These are phyloP conservation scores for Cryomyces minteri DNA, from an alignment of 495 filamentous ascomycete species.

Conservation along the genomic window DNA sequence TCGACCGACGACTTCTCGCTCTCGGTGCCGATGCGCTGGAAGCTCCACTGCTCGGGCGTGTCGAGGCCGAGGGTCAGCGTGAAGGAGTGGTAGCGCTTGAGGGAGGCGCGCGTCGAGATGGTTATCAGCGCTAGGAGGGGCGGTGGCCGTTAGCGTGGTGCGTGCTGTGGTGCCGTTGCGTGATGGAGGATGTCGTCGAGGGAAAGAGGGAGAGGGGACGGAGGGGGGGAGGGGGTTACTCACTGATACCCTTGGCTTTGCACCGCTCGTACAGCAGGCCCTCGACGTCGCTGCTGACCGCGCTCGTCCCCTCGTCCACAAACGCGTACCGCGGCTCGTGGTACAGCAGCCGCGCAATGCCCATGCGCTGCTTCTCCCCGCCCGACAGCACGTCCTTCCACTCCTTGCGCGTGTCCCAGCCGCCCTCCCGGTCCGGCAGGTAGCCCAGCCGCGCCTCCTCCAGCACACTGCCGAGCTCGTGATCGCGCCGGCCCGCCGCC, in stretches of 20 bases:
- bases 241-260: slow-evolving; percentile 82
- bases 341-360: slow-evolving; percentile 76
- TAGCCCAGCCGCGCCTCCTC: slow-evolving; percentile 77
- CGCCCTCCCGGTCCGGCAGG: slow-evolving; percentile 77
- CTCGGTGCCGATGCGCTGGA: slow-evolving; percentile 83
- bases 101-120: slow-evolving; percentile 75
- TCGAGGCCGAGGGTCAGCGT: slow-evolving; percentile 65
- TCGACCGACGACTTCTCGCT: slow-evolving; percentile 82
- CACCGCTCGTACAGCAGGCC: slow-evolving; percentile 80
- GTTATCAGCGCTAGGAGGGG: slow-evolving; percentile 60
- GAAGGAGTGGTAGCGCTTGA: slow-evolving; percentile 89
- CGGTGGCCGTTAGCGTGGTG: too few relatives aligned
- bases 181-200: neutral
- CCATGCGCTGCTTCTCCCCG: slow-evolving; percentile 96
- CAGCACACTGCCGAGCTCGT: slow-evolving; percentile 53
- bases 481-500: slow-evolving; percentile 54
- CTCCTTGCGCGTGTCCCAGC: slow-evolving; percentile 91
- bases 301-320: slow-evolving; percentile 87
- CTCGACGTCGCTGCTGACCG: slow-evolving; percentile 87
- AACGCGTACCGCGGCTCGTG: slow-evolving; percentile 90
- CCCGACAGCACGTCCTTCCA: slow-evolving; percentile 97
- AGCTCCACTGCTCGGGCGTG: slow-evolving; percentile 51
- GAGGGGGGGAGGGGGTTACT: slow-evolving; percentile 17
- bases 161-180: slow-evolving; percentile 10
- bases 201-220: neutral